These are phyloP conservation scores for Hypocrella siamensis DNA, from an alignment of 2,329 filamentous ascomycete species.

Conservation along the genomic window DNA sequence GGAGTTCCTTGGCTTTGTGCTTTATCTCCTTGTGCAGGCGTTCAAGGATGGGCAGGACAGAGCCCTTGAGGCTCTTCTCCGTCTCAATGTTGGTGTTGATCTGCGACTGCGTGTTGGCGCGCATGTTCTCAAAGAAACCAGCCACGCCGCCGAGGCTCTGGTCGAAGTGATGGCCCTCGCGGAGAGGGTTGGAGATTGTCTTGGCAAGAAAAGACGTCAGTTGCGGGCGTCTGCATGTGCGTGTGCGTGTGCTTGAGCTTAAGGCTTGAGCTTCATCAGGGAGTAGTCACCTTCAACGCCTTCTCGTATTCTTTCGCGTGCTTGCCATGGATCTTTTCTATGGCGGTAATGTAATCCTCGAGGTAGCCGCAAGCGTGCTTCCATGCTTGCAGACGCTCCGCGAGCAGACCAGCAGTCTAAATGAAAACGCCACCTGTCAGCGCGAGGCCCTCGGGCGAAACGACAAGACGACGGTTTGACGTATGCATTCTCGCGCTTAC, in stretches of 20 bases:
- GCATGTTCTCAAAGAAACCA: slow-evolving; percentile 86
- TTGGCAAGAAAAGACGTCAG: too few relatives aligned
- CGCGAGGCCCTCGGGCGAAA: too few relatives aligned
- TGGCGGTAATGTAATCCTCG: slow-evolving; percentile 74
- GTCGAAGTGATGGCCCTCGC: slow-evolving; percentile 86
- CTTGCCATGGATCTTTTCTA: slow-evolving; percentile 71
- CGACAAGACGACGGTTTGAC: too few relatives aligned
- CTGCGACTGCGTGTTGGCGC: slow-evolving; percentile 80
- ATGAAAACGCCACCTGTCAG: neutral
- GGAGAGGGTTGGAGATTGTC: slow-evolving; percentile 74
- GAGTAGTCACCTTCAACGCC: slow-evolving; percentile 73
- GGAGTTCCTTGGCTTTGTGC: slow-evolving; percentile 83
- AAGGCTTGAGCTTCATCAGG: too few relatives aligned
- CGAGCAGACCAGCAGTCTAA: slow-evolving; percentile 64
- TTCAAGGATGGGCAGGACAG: slow-evolving; percentile 76
- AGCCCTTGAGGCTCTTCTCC: slow-evolving; percentile 75
- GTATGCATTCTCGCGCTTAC: too few relatives aligned
- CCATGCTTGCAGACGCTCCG: slow-evolving; percentile 84
- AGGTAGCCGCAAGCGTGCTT: slow-evolving; percentile 87
- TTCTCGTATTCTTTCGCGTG: slow-evolving; percentile 94
- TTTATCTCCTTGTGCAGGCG: slow-evolving; percentile 93
- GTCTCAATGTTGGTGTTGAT: slow-evolving; percentile 83
- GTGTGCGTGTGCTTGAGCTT: too few relatives aligned
- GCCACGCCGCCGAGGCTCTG: slow-evolving; percentile 75
- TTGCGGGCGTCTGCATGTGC: too few relatives aligned